Percentiles rank a stretch among this genome's conserved stretches.
Conservation (phyloP, 2,329 filamentous ascomycete species). For the Cercospora janseana region DNA sequence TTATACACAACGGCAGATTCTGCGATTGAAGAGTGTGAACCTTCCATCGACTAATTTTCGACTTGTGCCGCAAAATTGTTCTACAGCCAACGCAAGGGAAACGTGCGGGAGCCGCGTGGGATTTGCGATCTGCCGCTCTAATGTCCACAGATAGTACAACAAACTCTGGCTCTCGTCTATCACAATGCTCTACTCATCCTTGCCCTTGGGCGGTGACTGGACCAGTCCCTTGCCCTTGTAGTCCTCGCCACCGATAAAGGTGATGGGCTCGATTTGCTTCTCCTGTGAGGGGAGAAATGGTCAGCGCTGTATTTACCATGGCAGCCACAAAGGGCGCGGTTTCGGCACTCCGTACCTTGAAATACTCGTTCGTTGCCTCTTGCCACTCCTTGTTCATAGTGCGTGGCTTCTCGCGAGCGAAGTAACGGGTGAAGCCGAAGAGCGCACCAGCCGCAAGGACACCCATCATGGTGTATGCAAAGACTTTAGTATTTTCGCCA, state of each 20-base stretch:
- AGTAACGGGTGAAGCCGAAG: slow-evolving; percentile 69
- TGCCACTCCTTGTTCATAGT: slow-evolving; percentile 98
- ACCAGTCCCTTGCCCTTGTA: slow-evolving; percentile 73
- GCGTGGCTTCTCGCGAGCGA: slow-evolving; percentile 69
- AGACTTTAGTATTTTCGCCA: slow-evolving; percentile 78
- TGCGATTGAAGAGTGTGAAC: slow-evolving; percentile 15
- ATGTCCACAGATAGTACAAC: slow-evolving; percentile 23
- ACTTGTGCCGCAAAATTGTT: slow-evolving; percentile 20
- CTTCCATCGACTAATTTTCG: slow-evolving; percentile 16
- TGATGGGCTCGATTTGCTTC: slow-evolving; percentile 83
- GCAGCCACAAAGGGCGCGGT: neutral
- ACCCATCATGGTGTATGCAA: slow-evolving; percentile 69
- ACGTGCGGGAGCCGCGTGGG: slow-evolving; percentile 17
- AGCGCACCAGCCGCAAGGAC: slow-evolving; percentile 65
- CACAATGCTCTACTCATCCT: slow-evolving; percentile 25
- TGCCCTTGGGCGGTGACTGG: slow-evolving; percentile 54
- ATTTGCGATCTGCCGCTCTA: slow-evolving; percentile 19
- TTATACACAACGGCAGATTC: slow-evolving; percentile 25
- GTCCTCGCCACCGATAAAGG: slow-evolving; percentile 74
- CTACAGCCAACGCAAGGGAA: slow-evolving; percentile 29
- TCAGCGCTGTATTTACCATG: slow-evolving; percentile 8
- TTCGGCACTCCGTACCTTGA: slow-evolving; percentile 65
- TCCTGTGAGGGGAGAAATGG: slow-evolving; percentile 51
- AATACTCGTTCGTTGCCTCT: slow-evolving; percentile 89
- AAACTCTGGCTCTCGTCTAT: slow-evolving; percentile 18